phyloP scores from a whole-genome alignment of 2,329 filamentous ascomycete genomes.

The Fusarium sp. region DNA sequence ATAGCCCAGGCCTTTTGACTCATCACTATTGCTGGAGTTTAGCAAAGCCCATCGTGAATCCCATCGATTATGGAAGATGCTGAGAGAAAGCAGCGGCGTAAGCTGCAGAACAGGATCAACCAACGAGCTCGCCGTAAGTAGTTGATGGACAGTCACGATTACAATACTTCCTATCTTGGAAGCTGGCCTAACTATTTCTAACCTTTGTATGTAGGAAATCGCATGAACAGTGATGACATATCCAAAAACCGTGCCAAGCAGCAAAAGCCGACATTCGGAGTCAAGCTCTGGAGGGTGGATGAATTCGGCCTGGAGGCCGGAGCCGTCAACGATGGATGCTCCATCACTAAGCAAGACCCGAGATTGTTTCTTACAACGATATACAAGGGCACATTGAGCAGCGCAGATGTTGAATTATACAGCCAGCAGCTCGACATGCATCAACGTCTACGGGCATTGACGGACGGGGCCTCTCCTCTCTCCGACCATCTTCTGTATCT shows the following conservation, averaged over 20 bases:
- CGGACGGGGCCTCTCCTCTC: not conserved
- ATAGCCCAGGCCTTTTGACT: not conserved
- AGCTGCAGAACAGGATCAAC: slow-evolving; percentile 11
- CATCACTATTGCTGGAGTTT: no score
- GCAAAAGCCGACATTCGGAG: not conserved
- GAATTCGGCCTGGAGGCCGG: not conserved
- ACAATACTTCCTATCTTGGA: not conserved
- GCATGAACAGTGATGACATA: not conserved
- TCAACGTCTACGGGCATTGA: not conserved
- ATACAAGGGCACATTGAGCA: not conserved
- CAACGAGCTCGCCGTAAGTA: slow-evolving; percentile 15
- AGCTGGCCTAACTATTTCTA: not conserved
- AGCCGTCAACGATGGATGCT: no score
- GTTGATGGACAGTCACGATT: not conserved
- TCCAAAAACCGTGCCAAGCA: not conserved
- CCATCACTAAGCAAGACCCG: not conserved
- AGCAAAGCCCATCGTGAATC: no score
- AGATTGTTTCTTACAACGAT: not conserved
- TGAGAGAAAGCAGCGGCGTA: slow-evolving; percentile 8
- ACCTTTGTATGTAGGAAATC: not conserved
- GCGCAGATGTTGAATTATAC: not conserved
- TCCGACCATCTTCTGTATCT: slow-evolving; percentile 2
- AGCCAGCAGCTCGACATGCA: slow-evolving; percentile 2
- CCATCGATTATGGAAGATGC: not conserved
- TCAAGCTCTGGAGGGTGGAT: slow-evolving; percentile 11